A percentile compares a stretch with the other conserved stretches of the same genome.
Evolutionary conservation across 2,329 filamentous ascomycete species (phyloP).

Genomic region (Botrytis pseudocinerea): DNA sequence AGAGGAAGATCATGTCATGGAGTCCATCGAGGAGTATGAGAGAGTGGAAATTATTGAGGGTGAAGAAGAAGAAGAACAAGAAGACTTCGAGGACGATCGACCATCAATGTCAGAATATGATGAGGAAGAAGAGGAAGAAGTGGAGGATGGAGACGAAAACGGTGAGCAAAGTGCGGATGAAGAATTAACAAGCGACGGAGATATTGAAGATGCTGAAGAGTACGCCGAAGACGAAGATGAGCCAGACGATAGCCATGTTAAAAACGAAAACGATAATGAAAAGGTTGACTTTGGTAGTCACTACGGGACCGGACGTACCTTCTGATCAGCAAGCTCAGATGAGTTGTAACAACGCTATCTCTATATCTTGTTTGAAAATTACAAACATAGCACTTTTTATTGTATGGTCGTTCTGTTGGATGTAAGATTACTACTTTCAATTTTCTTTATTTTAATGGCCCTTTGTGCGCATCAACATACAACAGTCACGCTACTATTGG

Average conservation of each 20-base stretch:
- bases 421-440: background rate
- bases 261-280: background rate
- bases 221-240: conserved; percentile 3
- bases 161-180: background rate
- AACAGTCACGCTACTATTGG: background rate
- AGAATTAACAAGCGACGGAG: background rate
- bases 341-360: conserved; percentile 12
- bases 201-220: conserved; percentile 6
- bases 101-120: conserved; percentile 10
- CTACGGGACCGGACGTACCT: background rate
- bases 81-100: conserved; percentile 19
- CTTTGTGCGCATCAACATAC: background rate
- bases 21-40: conserved; percentile 17
- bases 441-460: background rate
- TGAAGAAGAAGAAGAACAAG: conserved; percentile 11
- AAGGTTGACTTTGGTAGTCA: background rate
- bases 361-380: background rate
- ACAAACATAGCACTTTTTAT: background rate
- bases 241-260: background rate
- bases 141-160: background rate
- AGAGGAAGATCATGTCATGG: conserved; percentile 7
- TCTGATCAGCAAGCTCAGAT: background rate
- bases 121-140: conserved; percentile 11
- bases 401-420: background rate
- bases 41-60: conserved; percentile 5